Evolutionary conservation across 2,329 filamentous ascomycete genomes (phyloP), one percentile per base, ranked within the genome.

Genomic region (Epichloe uncinata): DNA sequence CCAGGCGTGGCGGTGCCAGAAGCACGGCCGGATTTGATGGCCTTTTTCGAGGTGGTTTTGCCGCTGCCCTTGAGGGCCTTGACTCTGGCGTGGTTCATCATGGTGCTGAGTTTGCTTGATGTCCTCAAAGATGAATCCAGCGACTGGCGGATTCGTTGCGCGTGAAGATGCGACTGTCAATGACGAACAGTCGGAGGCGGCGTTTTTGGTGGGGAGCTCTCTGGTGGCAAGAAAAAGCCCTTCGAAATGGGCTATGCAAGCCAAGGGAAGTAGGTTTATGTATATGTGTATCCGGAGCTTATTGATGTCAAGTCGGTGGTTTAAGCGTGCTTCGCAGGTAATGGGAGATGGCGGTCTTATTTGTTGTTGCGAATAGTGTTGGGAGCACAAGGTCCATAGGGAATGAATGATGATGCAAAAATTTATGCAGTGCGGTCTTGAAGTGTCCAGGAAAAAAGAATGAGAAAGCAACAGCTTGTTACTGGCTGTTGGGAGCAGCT

Each of bases 1-100:
- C 73, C 71, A 35, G 77, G 75, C 2, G 82, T 83, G 51, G 69
- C 70, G 43, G 68, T 70, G 50, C 74, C 74, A 5, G 79, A 83
- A n/a, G 72, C 74, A 33, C 75, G 71, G n/a, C 75, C 73, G 3
- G 74, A 75, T 53, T 75, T 74, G 41, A 73, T 71, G 20, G 82
- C 81, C 65, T 87, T 87, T 59, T 74, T 76, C 44, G 84, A 87
- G 35, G 79, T 68, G 15, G 83, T 88, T 70, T 88, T 88, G 62
- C 78, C 77, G 68, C 79, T 81, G 67, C 84, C 81, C 54, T 74
- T 70, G 52, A 87, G 77, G 47, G 79, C 82, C 65, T 84, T 82
- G 61, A 84, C 82, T 57, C 81, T 73, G 50, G 78, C 70, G 60
- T 84, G 79, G 60, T 75, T 79, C 80, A 84, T 84, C 37, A 33